A percentile compares a stretch with the other conserved stretches of the same genome.
phyloP scores from a whole-genome alignment of 1,284 basidiomycete genomes.

The Blastosporella zonata region DNA sequence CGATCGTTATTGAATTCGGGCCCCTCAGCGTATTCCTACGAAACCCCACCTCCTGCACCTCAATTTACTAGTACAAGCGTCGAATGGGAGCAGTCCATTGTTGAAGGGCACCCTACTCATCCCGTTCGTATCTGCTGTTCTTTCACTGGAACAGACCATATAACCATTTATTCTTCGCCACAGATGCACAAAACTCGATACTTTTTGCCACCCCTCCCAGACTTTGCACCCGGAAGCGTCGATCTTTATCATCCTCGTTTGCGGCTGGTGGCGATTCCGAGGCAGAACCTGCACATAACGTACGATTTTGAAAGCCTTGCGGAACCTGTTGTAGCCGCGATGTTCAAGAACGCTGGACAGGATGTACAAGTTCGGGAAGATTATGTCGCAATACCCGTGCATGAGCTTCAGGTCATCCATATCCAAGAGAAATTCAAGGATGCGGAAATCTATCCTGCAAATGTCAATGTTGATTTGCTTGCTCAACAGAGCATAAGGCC shows the following conservation, averaged over 20 bases:
- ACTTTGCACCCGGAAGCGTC: constrained; percentile 40
- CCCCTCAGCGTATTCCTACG: constrained; percentile 44
- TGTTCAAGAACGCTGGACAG: constrained; percentile 32
- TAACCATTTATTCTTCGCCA: neutral
- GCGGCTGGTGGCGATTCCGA: constrained; percentile 42
- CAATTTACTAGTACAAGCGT: constrained; percentile 42
- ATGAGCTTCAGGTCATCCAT: constrained; percentile 48
- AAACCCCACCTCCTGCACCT: constrained; percentile 41
- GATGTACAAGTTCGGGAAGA: constrained; percentile 30
- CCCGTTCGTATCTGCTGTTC: constrained; percentile 33
- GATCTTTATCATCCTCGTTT: constrained; percentile 45
- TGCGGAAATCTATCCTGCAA: constrained; percentile 37
- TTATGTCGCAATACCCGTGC: constrained; percentile 43
- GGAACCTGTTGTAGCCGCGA: constrained; percentile 36
- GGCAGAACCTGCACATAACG: constrained; percentile 38
- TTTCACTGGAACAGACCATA: neutral
- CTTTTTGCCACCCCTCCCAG: constrained; percentile 44
- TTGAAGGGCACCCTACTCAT: constrained; percentile 54
- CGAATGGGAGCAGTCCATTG: constrained; percentile 53
- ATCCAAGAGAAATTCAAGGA: constrained; percentile 46
- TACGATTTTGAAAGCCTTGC: constrained; percentile 43
- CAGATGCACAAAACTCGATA: constrained; percentile 54
- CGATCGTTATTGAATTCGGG: too few species aligned
- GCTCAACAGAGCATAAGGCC: constrained; percentile 53
- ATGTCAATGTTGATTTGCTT: constrained; percentile 37